A percentile compares a stretch with the other conserved stretches of the same genome.
Conservation (phyloP, 2,329 filamentous ascomycete species). For the Sclerotinia glacialis region DNA sequence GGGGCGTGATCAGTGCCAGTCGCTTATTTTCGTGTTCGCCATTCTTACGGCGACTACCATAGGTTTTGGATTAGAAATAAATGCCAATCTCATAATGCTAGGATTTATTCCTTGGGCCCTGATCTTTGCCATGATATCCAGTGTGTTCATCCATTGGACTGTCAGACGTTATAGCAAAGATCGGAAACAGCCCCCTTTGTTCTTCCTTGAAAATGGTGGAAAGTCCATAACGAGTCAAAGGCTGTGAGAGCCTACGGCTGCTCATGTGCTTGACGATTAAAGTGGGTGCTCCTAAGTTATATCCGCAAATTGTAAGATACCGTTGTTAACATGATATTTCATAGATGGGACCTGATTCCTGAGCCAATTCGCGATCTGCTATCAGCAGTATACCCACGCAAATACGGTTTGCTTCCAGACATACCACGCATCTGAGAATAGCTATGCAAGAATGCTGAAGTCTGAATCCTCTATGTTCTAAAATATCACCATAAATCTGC, state of each 20-base stretch:
- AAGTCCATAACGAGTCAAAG: background rate
- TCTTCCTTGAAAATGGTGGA: background rate
- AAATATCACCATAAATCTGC: background rate
- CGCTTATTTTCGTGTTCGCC: slow-evolving; percentile 37
- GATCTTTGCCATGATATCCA: slow-evolving; percentile 41
- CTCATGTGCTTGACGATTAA: background rate
- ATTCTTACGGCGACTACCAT: slow-evolving; percentile 32
- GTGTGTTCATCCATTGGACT: slow-evolving; percentile 36
- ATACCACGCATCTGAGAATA: background rate
- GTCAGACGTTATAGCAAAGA: background rate
- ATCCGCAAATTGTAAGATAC: background rate
- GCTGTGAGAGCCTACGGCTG: background rate
- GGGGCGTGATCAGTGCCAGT: slow-evolving; percentile 38
- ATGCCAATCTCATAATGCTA: slow-evolving; percentile 40
- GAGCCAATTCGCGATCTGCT: background rate
- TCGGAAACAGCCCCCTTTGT: background rate
- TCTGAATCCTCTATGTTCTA: background rate
- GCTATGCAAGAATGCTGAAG: background rate
- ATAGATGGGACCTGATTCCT: background rate
- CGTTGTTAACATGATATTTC: background rate
- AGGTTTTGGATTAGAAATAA: slow-evolving; percentile 34
- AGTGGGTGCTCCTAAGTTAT: background rate
- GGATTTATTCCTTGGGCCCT: slow-evolving; percentile 41
- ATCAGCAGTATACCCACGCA: background rate
- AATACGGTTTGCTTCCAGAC: background rate